phyloP scores from a whole-genome alignment of 495 filamentous ascomycete species.

The Penicillium lividum region DNA sequence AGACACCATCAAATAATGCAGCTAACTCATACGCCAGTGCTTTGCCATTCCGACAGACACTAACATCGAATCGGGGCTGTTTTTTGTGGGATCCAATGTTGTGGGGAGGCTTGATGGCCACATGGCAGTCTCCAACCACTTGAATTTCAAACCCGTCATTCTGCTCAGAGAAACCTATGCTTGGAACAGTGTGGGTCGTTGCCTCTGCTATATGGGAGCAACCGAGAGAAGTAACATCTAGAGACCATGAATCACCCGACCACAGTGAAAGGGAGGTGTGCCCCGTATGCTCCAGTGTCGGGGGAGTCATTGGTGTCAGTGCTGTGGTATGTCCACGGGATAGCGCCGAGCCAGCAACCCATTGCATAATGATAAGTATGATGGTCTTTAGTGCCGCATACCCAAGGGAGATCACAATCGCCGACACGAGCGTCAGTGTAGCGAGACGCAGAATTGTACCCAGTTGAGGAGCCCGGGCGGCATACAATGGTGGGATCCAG shows the following conservation, averaged over 20 bases:
- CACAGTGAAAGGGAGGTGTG: conserved; percentile 32
- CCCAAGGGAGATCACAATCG: conserved; percentile 38
- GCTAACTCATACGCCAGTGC: conserved; percentile 52
- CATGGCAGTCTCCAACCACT: conserved; percentile 60
- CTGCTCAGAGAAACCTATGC: conserved; percentile 10
- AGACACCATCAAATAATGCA: conserved; percentile 58
- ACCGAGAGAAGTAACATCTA: conserved; percentile 13
- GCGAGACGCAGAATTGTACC: conserved; percentile 42
- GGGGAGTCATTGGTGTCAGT: conserved; percentile 16
- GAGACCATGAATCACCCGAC: conserved; percentile 18
- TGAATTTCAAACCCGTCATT: conserved; percentile 58
- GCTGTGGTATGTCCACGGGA: conserved; percentile 24
- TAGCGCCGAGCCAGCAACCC: conserved; percentile 26
- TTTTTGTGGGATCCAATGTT: conserved; percentile 49
- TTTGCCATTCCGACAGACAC: conserved; percentile 45
- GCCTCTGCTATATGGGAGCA: conserved; percentile 23
- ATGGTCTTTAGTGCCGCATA: conserved; percentile 32
- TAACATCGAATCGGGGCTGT: conserved; percentile 52
- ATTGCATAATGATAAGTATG: conserved; percentile 29
- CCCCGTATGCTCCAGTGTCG: conserved; percentile 19
- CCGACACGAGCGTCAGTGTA: conserved; percentile 41
- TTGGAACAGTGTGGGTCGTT: conserved; percentile 20
- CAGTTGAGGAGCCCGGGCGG: conserved; percentile 38
- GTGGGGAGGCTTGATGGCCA: conserved; percentile 59
- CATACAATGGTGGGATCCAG: conserved; percentile 29